Evolutionary conservation across 116 monocot species (phyloP).

Genomic region (Trichopus zeylanicus): DNA sequence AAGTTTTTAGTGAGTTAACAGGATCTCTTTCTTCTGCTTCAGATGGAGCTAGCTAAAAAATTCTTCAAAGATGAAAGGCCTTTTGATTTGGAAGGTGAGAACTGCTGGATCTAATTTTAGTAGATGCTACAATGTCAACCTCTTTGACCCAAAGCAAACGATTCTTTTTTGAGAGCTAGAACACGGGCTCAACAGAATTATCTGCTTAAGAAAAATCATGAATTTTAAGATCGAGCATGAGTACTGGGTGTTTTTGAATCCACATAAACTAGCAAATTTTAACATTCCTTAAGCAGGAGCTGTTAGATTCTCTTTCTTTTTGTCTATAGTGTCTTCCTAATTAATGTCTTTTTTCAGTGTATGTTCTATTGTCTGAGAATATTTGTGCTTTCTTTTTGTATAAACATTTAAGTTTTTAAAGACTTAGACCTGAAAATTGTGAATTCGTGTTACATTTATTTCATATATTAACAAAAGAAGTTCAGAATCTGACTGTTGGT

Average conservation of each 20-base stretch:
- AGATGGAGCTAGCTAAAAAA: slow-evolving; percentile 78
- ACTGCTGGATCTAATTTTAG: not conserved
- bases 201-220: too few relatives aligned
- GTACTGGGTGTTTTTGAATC: too few relatives aligned
- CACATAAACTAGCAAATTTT: too few relatives aligned
- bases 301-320: not conserved
- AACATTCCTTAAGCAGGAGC: too few relatives aligned
- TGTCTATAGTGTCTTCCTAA: not conserved
- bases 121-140: not conserved
- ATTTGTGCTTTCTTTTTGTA: not conserved
- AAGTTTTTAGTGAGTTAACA: slow-evolving; percentile 8
- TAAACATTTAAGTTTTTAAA: too few relatives aligned
- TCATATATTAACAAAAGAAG: too few relatives aligned
- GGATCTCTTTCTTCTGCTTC: slow-evolving; percentile 18
- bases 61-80: slow-evolving; percentile 93
- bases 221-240: too few relatives aligned
- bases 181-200: too few relatives aligned
- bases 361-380: not conserved
- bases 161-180: too few relatives aligned
- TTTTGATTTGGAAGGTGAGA: slow-evolving; percentile 88
- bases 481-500: too few relatives aligned
- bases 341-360: not conserved
- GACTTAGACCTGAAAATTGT: too few relatives aligned
- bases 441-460: too few relatives aligned
- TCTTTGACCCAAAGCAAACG: not conserved